Base-by-base conservation (phyloP, 306 rosid genomes). In the Begonia loranthoides region DNA sequence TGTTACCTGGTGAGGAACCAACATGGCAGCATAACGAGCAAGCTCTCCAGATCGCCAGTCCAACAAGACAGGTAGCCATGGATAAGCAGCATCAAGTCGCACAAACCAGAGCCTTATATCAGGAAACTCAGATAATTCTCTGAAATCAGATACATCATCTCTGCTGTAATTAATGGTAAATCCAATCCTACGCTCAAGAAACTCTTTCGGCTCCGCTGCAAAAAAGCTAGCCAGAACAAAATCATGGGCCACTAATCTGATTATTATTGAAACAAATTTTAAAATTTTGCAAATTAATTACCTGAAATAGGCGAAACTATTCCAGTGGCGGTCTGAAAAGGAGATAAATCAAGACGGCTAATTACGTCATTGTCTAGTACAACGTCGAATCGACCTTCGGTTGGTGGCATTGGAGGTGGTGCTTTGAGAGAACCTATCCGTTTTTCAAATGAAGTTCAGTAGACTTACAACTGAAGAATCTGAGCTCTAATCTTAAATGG, bases 31-130 rank as follows among this genome's bases (percentile, higher is more conserved):
- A 33, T 85, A 89, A 14, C 97, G 94, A 66, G 95, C 97, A 6
- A 85, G 73, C 58, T 89, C 97, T 4, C 97, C 97, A 1, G 97
- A 95, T 52, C 87, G 71, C 95, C 97, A 89, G 48, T 89, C 95
- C 69, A 89, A 65, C 59, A 82, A 62, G 48, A 79, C 84, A 11
- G 94, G 97, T 66, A 89, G 46, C 95, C 97, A 89, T 56, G 97
- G 95, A 71, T 89, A 89, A 36, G 70, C 17, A 50, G 87, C 81
- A 76, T 89, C 97, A 28, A 82, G 95, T 55, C 95, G 85, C 62
- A 89, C 73, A 85, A 85, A 89, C 95, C 97, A 85, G 24, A 89
- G 76, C 55, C 97, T 85, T 56, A 82, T 76, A 45, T 78, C 97
- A 40, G 95, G 87, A 54, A 60, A 76, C 76, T 89, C 95, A 0